Evolutionary conservation across 306 rosid genomes (phyloP).

Genomic region (Dryas drummondii): DNA sequence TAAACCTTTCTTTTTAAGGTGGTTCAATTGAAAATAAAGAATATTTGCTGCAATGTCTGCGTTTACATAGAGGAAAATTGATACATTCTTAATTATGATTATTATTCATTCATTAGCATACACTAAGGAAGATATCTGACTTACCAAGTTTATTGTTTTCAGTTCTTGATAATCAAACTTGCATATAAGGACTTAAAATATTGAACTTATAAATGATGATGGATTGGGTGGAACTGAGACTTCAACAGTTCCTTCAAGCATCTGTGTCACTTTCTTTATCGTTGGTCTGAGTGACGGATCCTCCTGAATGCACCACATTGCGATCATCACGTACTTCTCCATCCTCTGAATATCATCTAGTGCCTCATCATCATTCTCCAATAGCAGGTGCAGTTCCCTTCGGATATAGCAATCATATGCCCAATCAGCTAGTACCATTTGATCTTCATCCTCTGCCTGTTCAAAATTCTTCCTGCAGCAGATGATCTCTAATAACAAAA

Average conservation of each 20-base stretch:
- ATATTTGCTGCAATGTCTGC: too few relatives aligned
- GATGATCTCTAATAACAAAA: not conserved
- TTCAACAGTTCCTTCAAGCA: slow-evolving; percentile 22
- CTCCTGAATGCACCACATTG: slow-evolving; percentile 34
- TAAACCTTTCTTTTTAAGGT: too few relatives aligned
- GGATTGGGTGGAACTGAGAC: slow-evolving; percentile 23
- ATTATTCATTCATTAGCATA: too few relatives aligned
- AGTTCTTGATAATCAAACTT: too few relatives aligned
- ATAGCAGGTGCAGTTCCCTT: not conserved
- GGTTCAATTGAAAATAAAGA: too few relatives aligned
- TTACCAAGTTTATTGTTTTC: too few relatives aligned
- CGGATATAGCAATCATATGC: slow-evolving; percentile 17
- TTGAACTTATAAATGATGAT: not conserved
- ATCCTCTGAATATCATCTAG: not conserved
- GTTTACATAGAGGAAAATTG: too few relatives aligned
- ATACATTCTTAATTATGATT: too few relatives aligned
- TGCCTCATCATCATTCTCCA: slow-evolving; percentile 11
- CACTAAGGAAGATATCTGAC: too few relatives aligned
- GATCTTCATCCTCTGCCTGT: not conserved
- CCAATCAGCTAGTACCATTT: slow-evolving; percentile 22
- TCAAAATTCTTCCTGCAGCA: not conserved
- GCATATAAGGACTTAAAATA: not conserved
- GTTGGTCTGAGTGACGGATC: slow-evolving; percentile 20
- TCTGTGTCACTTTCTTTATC: slow-evolving; percentile 15
- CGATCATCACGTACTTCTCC: slow-evolving; percentile 18